These are phyloP conservation scores for Pouteria glomerata DNA, from an alignment of 148 eudicot species.

Conservation along the genomic window DNA sequence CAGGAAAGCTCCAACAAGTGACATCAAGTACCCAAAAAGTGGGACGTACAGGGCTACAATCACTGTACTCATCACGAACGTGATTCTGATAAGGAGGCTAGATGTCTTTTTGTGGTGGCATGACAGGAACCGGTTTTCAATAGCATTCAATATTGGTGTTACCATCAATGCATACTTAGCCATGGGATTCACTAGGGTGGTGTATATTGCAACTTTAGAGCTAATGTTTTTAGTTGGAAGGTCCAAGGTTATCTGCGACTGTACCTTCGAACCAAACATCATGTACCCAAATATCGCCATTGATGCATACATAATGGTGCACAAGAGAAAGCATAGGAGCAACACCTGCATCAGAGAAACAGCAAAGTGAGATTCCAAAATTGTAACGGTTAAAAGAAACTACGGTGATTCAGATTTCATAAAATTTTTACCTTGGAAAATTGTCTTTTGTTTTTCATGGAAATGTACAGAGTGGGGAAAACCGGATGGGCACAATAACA, in stretches of 20 bases:
- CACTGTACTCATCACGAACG: slow-evolving; percentile 37
- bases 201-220: slow-evolving; percentile 51
- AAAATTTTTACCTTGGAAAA: slow-evolving; percentile 46
- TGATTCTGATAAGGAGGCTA: slow-evolving; percentile 27
- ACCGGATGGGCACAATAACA: slow-evolving; percentile 59
- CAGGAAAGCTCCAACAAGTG: slow-evolving; percentile 48
- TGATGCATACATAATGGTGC: slow-evolving; percentile 36
- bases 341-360: slow-evolving; percentile 28
- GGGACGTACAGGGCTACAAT: slow-evolving; percentile 41
- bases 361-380: neutral
- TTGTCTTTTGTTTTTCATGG: slow-evolving; percentile 40
- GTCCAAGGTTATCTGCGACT: slow-evolving; percentile 47
- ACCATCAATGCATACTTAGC: slow-evolving; percentile 53
- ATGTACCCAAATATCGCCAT: slow-evolving; percentile 47
- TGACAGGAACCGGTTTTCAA: slow-evolving; percentile 37
- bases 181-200: slow-evolving; percentile 42
- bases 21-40: slow-evolving; percentile 42
- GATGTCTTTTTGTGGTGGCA: slow-evolving; percentile 24
- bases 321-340: slow-evolving; percentile 38
- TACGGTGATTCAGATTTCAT: no score
- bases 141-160: slow-evolving; percentile 37
- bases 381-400: neutral
- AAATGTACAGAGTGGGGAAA: slow-evolving; percentile 43
- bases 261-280: slow-evolving; percentile 43
- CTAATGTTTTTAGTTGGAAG: slow-evolving; percentile 31